These are phyloP conservation scores for Nigrograna mackinnonii DNA, from an alignment of 2,329 filamentous ascomycete species.

Conservation along the genomic window DNA sequence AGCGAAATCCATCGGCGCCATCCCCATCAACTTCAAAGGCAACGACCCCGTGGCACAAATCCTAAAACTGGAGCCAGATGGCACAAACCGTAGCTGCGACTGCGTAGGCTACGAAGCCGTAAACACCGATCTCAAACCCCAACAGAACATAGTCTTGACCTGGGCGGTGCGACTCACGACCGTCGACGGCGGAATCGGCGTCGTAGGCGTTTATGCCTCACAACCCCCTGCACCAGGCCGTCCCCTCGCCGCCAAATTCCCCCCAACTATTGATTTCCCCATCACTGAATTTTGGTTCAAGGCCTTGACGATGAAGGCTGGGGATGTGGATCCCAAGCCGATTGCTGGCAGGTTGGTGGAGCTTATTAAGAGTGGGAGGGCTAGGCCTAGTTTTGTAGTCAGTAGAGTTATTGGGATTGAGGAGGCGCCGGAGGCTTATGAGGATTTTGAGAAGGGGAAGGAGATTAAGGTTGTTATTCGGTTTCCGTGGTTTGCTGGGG, in stretches of 20 bases:
- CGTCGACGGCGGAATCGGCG: conserved; percentile 29
- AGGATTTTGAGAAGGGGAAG: conserved; percentile 11
- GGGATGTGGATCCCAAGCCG: conserved; percentile 12
- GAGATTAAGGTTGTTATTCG: conserved; percentile 25
- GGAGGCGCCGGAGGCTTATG: conserved; percentile 21
- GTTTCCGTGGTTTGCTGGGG: conserved; percentile 3
- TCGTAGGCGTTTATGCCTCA: conserved; percentile 23
- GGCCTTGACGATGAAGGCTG: conserved; percentile 7
- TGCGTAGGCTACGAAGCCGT: conserved; percentile 9
- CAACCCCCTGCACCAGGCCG: conserved; percentile 1
- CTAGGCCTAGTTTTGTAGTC: conserved; percentile 17
- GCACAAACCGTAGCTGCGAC: conserved; percentile 10
- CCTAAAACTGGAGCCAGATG: conserved; percentile 15
- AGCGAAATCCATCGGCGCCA: conserved; percentile 34
- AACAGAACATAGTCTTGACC: conserved; percentile 22
- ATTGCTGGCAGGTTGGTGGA: conserved; percentile 10
- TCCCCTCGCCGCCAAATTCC: conserved; percentile 2
- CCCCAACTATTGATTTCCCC: conserved; percentile 10
- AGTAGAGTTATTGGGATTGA: conserved; percentile 17
- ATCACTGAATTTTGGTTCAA: conserved; percentile 12
- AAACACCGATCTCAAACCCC: conserved; percentile 18
- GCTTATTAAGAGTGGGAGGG: conserved; percentile 16
- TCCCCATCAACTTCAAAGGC: conserved; percentile 36
- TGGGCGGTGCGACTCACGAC: conserved; percentile 30
- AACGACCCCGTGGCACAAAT: conserved; percentile 34